These are phyloP conservation scores for Cystobasidiaceae sp. DNA, from an alignment of 1,284 basidiomycete genomes.

Conservation along the genomic window DNA sequence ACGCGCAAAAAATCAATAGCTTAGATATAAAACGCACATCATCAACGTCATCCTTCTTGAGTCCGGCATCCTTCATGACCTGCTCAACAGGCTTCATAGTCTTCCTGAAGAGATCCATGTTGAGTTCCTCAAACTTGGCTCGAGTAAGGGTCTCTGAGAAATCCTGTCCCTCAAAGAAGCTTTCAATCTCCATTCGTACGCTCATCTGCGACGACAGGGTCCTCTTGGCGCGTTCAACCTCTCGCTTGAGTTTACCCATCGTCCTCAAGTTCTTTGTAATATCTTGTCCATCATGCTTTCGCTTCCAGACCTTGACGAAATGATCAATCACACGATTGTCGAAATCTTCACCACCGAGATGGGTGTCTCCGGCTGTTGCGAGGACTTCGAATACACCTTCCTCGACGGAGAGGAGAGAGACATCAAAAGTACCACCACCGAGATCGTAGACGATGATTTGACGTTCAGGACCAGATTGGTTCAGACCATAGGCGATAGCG, in stretches of 20 bases:
- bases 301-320: conserved; percentile 89
- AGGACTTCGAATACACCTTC: conserved; percentile 99
- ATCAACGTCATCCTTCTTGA: conserved; percentile 95
- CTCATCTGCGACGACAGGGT: conserved; percentile 78
- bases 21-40: conserved; percentile 58
- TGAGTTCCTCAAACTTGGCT: conserved; percentile 98
- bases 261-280: conserved; percentile 62
- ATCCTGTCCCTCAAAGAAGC: conserved; percentile 92
- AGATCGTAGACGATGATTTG: conserved; percentile 97
- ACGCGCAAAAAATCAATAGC: conserved; percentile 19
- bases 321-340: conserved; percentile 88
- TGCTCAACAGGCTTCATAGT: conserved; percentile 99
- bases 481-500: conserved; percentile 88
- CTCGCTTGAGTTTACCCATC: conserved; percentile 93
- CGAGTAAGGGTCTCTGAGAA: conserved; percentile 94
- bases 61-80: conserved; percentile 92
- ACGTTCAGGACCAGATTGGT: conserved; percentile 82
- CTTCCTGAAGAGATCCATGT: conserved; percentile 98
- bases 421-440: conserved; percentile 98
- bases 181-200: conserved; percentile 68
- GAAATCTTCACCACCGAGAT: conserved; percentile 98
- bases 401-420: conserved; percentile 93
- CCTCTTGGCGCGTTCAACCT: conserved; percentile 98
- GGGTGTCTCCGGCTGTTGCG: conserved; percentile 97
- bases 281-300: conserved; percentile 80